phyloP scores from a whole-genome alignment of 2,329 filamentous ascomycete genomes.

The Aspergillus ochraceus region DNA sequence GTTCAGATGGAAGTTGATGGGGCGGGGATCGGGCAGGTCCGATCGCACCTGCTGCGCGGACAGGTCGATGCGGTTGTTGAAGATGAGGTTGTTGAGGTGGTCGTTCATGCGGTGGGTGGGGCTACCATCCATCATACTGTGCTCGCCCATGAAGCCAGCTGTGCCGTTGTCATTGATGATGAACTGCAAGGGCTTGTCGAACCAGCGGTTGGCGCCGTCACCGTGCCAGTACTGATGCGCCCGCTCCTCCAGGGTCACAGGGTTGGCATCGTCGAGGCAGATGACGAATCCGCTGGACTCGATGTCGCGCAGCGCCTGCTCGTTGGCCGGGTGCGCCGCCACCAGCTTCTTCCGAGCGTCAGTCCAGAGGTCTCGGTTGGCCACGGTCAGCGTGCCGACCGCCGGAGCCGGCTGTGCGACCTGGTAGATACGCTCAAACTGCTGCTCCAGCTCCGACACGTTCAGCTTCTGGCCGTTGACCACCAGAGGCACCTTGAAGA shows the following conservation, averaged over 20 bases:
- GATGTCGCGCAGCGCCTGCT: conserved; percentile 72
- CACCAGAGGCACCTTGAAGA: conserved; percentile 88
- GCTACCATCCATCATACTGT: conserved; percentile 99
- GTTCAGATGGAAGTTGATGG: conserved; percentile 76
- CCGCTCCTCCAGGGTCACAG: conserved; percentile 92
- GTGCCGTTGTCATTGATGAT: conserved; percentile 98
- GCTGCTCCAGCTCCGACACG: conserved; percentile 82
- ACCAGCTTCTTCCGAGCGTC: conserved; percentile 77
- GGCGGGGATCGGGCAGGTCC: conserved; percentile 75
- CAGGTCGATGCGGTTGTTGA: conserved; percentile 92
- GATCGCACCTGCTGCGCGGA: conserved; percentile 75
- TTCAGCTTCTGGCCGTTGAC: conserved; percentile 82
- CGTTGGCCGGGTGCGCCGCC: conserved; percentile 75
- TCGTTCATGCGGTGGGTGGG: conserved; percentile 96
- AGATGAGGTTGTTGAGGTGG: conserved; percentile 87
- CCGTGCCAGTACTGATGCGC: conserved; percentile 98
- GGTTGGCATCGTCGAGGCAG: conserved; percentile 87
- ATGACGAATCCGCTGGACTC: conserved; percentile 88
- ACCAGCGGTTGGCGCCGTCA: conserved; percentile 94
- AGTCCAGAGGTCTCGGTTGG: conserved; percentile 92
- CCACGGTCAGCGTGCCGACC: conserved; percentile 81
- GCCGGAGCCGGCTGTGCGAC: conserved; percentile 69
- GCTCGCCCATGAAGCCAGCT: conserved; percentile 95
- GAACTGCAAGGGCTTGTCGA: conserved; percentile 96
- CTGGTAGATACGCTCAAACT: conserved; percentile 83